Percentiles rank a stretch among this genome's conserved stretches.
Evolutionary conservation across 495 filamentous ascomycete genomes (phyloP).

Genomic region (Penicillium ochrochloron): DNA sequence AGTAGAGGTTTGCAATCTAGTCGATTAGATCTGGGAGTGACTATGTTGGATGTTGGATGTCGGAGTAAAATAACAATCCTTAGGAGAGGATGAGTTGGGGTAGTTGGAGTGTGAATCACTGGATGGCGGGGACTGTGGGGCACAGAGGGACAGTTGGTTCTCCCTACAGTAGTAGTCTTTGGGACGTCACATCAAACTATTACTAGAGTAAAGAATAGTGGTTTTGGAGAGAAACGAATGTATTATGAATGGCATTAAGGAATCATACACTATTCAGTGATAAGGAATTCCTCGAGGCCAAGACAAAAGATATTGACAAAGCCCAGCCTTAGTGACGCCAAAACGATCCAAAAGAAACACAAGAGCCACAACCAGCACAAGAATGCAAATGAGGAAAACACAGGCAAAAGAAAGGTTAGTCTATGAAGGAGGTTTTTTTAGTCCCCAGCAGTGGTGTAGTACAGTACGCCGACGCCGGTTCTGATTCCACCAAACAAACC

Average conservation of each 20-base stretch:
- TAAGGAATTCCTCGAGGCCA: not conserved
- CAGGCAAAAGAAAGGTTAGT: slow-evolving; percentile 5
- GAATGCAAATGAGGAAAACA: slow-evolving; percentile 7
- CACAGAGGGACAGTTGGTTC: slow-evolving; percentile 6
- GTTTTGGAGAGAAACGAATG: not conserved
- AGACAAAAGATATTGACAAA: not conserved
- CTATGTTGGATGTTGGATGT: not conserved
- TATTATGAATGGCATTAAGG: not conserved
- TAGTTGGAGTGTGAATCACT: not conserved
- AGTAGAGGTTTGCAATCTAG: not conserved
- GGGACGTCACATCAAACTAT: not conserved
- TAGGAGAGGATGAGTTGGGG: not conserved
- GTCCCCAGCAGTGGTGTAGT: not conserved
- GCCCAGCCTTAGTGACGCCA: not conserved
- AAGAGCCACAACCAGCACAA: not conserved
- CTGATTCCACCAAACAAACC: not conserved
- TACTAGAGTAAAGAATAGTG: no score
- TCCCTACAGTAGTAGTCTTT: not conserved
- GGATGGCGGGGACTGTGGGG: slow-evolving; percentile 18
- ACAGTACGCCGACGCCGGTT: slow-evolving; percentile 9
- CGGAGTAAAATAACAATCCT: not conserved
- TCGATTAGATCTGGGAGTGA: not conserved
- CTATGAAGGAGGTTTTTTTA: slow-evolving; percentile 3
- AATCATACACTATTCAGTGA: not conserved
- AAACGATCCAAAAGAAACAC: not conserved